phyloP scores from a whole-genome alignment of 345 rosid genomes.

The Eucalyptus marginata region DNA sequence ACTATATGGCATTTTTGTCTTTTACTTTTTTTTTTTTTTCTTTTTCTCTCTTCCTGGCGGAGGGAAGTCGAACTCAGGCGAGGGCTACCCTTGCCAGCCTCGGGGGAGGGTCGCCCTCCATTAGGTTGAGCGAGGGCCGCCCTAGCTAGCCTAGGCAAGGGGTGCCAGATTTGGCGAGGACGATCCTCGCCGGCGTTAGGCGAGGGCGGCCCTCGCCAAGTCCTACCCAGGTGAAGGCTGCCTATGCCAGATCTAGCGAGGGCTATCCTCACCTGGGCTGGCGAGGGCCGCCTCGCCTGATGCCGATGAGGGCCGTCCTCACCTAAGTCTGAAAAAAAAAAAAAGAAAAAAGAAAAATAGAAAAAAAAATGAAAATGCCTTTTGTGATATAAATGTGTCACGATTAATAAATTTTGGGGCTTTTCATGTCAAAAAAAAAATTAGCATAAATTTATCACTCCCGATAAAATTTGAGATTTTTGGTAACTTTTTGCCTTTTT shows the following conservation, averaged over 20 bases:
- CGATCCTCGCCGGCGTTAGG: fast-evolving
- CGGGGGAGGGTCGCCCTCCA: no score
- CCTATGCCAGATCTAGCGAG: fast-evolving
- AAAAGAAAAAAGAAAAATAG: fast-evolving
- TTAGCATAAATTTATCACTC: fast-evolving
- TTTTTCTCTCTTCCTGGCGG: no score
- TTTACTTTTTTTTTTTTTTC: no score
- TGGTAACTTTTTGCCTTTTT: fast-evolving
- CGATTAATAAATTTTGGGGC: fast-evolving
- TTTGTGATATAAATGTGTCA: fast-evolving
- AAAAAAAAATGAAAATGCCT: fast-evolving
- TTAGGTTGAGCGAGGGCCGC: no score
- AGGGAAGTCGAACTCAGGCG: fast-evolving
- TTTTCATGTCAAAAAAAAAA: no score
- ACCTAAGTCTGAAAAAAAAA: fast-evolving
- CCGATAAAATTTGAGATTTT: fast-evolving
- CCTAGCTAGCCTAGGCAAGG: no score
- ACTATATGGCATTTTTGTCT: no score
- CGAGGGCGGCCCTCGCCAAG: fast-evolving
- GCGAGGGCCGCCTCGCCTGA: fast-evolving
- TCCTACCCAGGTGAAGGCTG: fast-evolving
- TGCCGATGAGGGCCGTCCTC: fast-evolving
- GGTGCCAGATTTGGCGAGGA: no score
- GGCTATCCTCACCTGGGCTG: no score
- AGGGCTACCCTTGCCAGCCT: no score